Evolutionary conservation across 345 rosid genomes (phyloP).

Genomic region (Conringia planisiliqua): DNA sequence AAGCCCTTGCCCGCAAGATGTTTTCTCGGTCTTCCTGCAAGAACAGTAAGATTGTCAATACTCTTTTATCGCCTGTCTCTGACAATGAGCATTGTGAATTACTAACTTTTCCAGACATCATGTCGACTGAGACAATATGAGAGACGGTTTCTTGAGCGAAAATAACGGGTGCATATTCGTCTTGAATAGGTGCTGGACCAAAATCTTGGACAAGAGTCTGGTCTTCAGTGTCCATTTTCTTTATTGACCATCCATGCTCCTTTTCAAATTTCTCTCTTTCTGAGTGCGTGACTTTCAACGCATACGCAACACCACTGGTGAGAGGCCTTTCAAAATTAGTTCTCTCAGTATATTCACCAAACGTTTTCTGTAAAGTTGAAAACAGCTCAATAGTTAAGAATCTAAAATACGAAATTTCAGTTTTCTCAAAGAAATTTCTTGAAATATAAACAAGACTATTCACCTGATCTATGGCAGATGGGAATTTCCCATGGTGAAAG

Average conservation of each 20-base stretch:
- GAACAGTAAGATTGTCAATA: not conserved
- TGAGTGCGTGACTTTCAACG: conserved; percentile 82
- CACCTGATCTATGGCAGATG: conserved; percentile 97
- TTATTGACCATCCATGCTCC: conserved; percentile 72
- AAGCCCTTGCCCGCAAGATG: conserved; percentile 86
- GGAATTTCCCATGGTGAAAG: conserved; percentile 91
- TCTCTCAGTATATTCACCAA: conserved; percentile 87
- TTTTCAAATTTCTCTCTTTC: conserved; percentile 81
- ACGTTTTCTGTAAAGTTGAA: conserved; percentile 57
- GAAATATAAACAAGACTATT: not conserved
- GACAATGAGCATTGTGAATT: not conserved
- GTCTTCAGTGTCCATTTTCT: conserved; percentile 89
- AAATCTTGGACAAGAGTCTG: conserved; percentile 81
- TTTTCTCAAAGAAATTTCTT: too few relatives aligned
- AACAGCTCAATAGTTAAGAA: not conserved
- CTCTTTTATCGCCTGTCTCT: not conserved
- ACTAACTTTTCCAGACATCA: conserved; percentile 96
- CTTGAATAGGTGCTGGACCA: conserved; percentile 85
- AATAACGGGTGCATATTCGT: conserved; percentile 94
- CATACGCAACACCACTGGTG: conserved; percentile 99
- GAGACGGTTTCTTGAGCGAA: conserved; percentile 96
- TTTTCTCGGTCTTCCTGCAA: conserved; percentile 88
- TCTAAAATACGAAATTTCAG: not conserved
- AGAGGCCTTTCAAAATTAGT: conserved; percentile 97
- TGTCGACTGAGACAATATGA: conserved; percentile 90